Percentiles rank a stretch among this genome's conserved stretches.
Conservation (phyloP, 78 protist genomes). For the Pelomyxa schiedti region DNA sequence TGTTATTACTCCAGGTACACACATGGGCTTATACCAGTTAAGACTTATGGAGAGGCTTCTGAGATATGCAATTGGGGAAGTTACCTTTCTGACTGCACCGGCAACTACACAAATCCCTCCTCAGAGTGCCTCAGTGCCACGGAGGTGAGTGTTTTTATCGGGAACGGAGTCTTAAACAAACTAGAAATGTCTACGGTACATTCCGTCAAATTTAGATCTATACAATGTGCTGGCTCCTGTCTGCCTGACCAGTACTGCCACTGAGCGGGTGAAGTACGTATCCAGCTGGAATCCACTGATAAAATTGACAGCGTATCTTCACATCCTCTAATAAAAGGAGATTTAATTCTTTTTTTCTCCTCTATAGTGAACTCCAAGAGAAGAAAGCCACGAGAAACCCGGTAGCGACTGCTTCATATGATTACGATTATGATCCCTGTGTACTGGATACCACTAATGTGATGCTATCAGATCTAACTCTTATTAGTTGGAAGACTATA, state of each 20-base stretch:
- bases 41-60: neutral
- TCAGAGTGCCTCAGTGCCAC: neutral
- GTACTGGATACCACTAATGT: neutral
- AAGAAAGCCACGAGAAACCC: neutral
- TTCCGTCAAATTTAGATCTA: neutral
- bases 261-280: neutral
- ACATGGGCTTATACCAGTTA: neutral
- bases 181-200: neutral
- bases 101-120: neutral
- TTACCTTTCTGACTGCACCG: neutral
- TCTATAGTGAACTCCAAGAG: neutral
- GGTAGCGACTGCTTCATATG: neutral
- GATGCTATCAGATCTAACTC: neutral
- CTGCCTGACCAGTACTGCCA: too few relatives aligned
- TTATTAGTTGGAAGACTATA: neutral
- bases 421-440: neutral
- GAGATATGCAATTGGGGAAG: neutral
- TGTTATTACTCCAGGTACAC: neutral
- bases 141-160: neutral
- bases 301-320: too few relatives aligned
- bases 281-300: neutral
- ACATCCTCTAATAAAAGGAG: too few relatives aligned
- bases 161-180: neutral
- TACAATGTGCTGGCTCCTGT: neutral
- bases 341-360: neutral